phyloP scores from a whole-genome alignment of 2,329 filamentous ascomycete genomes.

The Epichloe elymi region DNA sequence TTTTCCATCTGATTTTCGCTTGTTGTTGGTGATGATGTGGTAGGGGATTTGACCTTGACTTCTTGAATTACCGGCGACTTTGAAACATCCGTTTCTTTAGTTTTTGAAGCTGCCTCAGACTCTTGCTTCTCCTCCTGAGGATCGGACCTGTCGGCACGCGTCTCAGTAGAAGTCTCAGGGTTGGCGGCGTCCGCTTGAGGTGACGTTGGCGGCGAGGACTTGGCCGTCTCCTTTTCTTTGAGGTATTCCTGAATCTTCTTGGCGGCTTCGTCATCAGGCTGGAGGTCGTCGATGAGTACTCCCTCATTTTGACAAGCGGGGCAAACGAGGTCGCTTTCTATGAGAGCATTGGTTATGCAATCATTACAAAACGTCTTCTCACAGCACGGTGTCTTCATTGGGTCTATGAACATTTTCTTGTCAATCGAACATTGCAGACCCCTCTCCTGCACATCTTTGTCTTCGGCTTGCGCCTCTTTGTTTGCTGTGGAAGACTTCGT shows the following conservation, averaged over 20 bases:
- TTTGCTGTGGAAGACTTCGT: slow-evolving; percentile 75
- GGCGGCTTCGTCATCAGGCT: slow-evolving; percentile 65
- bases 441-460: slow-evolving; percentile 76
- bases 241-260: slow-evolving; percentile 67
- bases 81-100: slow-evolving; percentile 16
- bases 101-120: neutral
- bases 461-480: slow-evolving; percentile 61
- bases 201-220: slow-evolving; percentile 24
- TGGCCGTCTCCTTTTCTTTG: slow-evolving; percentile 41
- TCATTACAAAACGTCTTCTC: slow-evolving; percentile 98
- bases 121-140: slow-evolving; percentile 17
- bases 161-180: slow-evolving; percentile 20
- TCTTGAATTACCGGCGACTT: slow-evolving; percentile 17
- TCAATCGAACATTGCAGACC: slow-evolving; percentile 91
- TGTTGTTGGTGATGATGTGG: slow-evolving; percentile 17
- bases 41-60: slow-evolving; percentile 14
- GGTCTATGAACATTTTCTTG: slow-evolving; percentile 95
- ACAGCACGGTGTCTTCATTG: slow-evolving; percentile 98
- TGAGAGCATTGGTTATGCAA: slow-evolving; percentile 97
- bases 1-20: slow-evolving; percentile 17
- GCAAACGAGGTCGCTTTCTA: slow-evolving; percentile 95
- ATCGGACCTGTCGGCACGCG: slow-evolving; percentile 21
- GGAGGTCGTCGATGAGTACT: slow-evolving; percentile 84
- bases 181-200: slow-evolving; percentile 29
- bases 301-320: slow-evolving; percentile 83